Evolutionary conservation across 192 early-diverging fungal species (phyloP).

Genomic region (Backusella tuberculispora): DNA sequence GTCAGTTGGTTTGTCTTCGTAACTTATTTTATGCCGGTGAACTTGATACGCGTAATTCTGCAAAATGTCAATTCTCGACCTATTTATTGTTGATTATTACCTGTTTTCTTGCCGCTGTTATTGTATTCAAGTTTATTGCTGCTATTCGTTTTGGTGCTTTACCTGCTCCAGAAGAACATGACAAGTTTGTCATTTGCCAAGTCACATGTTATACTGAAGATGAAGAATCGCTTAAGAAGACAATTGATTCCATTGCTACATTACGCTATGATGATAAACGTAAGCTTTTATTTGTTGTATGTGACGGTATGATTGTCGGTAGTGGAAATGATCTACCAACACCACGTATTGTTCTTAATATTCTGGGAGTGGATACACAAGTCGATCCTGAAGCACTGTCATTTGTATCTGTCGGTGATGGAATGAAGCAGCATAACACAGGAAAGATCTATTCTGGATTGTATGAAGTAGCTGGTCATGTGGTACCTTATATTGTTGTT

Average conservation of each 20-base stretch:
- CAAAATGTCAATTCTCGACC: conserved; percentile 65
- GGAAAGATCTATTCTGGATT: conserved; percentile 96
- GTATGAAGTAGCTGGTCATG: conserved; percentile 89
- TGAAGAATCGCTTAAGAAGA: conserved; percentile 80
- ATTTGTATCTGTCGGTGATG: conserved; percentile 91
- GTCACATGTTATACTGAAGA: conserved; percentile 98
- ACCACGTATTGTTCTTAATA: conserved; percentile 90
- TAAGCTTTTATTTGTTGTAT: conserved; percentile 87
- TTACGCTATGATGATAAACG: conserved; percentile 87
- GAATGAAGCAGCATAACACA: conserved; percentile 91
- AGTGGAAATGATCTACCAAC: conserved; percentile 96
- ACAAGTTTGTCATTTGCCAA: conserved; percentile 96
- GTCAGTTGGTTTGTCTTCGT: conserved; percentile 61
- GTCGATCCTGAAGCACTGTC: conserved; percentile 77
- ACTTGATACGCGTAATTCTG: conserved; percentile 63
- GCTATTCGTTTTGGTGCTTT: conserved; percentile 73
- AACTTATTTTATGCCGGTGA: conserved; percentile 68
- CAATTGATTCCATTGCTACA: conserved; percentile 81
- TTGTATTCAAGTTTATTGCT: conserved; percentile 81
- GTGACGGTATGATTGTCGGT: conserved; percentile 95
- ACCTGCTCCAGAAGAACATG: conserved; percentile 83
- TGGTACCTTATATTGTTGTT: conserved; percentile 93
- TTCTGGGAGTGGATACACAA: conserved; percentile 83
- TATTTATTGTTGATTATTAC: conserved; percentile 69
- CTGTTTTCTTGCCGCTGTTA: conserved; percentile 68